A percentile compares a stretch with the other conserved stretches of the same genome.
phyloP scores from a whole-genome alignment of 2,329 filamentous ascomycete genomes.

The Fusarium miscanthi region DNA sequence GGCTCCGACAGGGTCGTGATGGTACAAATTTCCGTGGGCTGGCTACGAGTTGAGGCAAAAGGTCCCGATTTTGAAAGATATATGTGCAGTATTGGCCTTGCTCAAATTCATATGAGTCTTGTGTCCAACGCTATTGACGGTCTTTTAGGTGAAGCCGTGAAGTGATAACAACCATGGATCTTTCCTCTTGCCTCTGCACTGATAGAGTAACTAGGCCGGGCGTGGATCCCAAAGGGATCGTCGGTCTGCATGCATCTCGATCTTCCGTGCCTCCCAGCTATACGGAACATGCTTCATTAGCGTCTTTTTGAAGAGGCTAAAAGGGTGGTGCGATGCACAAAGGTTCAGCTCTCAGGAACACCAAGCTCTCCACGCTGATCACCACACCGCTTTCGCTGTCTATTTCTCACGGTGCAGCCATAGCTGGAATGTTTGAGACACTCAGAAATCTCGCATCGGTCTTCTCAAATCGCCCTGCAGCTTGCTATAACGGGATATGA shows the following conservation, averaged over 20 bases:
- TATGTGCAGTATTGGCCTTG: neutral
- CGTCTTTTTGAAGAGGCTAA: constrained; percentile 13
- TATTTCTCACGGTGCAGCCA: neutral
- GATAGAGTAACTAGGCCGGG: neutral
- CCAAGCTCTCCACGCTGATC: constrained; percentile 18
- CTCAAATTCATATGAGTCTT: neutral
- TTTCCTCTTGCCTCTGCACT: constrained; percentile 13
- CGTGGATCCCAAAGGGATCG: constrained; percentile 29
- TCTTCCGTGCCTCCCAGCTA: constrained; percentile 38
- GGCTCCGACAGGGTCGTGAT: constrained; percentile 31
- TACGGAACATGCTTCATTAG: constrained; percentile 43
- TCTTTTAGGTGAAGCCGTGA: neutral
- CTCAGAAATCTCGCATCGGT: neutral
- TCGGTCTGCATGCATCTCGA: constrained; percentile 38
- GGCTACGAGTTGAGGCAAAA: neutral
- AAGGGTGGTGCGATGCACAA: constrained; percentile 26
- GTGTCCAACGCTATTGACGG: neutral
- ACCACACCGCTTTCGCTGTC: constrained; percentile 38
- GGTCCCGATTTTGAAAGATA: neutral
- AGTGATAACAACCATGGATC: neutral
- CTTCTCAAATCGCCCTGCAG: neutral
- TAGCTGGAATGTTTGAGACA: neutral
- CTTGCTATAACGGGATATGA: constrained; percentile 13
- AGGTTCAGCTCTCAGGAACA: constrained; percentile 37
- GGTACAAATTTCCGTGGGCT: constrained; percentile 19